phyloP scores from a whole-genome alignment of 2,329 filamentous ascomycete species.

The Dactylellina sp. region DNA sequence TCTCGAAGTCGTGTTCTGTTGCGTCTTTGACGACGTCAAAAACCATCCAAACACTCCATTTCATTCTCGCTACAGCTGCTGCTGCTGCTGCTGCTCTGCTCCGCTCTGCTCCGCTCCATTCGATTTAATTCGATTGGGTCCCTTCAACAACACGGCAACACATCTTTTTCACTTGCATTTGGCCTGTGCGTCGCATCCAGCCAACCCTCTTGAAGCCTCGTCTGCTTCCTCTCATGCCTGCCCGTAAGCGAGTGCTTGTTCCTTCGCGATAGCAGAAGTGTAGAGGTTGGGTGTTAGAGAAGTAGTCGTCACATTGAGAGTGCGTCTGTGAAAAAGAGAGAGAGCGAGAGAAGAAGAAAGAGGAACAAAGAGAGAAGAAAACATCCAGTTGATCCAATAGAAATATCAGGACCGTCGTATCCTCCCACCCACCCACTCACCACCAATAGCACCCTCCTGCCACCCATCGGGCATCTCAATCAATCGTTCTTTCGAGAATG shows the following conservation, averaged over 20 bases:
- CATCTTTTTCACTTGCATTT: neutral
- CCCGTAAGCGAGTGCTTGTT: slow-evolving; percentile 34
- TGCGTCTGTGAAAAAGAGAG: neutral
- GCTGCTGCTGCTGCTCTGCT: no score
- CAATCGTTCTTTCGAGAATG: slow-evolving; percentile 55
- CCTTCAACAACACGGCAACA: slow-evolving; percentile 54
- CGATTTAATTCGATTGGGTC: slow-evolving; percentile 23
- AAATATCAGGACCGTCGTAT: slow-evolving; percentile 21
- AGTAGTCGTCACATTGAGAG: neutral
- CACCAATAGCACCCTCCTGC: slow-evolving; percentile 6
- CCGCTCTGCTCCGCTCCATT: no score
- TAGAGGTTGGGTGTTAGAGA: slow-evolving; percentile 13
- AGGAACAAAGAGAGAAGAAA: slow-evolving; percentile 10
- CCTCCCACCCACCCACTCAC: slow-evolving; percentile 9
- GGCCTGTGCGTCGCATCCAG: no score
- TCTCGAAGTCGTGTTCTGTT: slow-evolving; percentile 17
- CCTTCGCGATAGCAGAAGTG: slow-evolving; percentile 35
- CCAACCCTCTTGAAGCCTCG: no score
- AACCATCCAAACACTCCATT: neutral
- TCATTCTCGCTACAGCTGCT: neutral
- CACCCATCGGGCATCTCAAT: slow-evolving; percentile 15
- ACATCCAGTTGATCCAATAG: slow-evolving; percentile 26
- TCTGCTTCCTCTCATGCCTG: slow-evolving; percentile 38
- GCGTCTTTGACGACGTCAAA: slow-evolving; percentile 32
- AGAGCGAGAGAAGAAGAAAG: neutral